Percentiles rank a stretch among this genome's conserved stretches.
Evolutionary conservation across 2,329 filamentous ascomycete species (phyloP).

Genomic region (Penicillium sp.): DNA sequence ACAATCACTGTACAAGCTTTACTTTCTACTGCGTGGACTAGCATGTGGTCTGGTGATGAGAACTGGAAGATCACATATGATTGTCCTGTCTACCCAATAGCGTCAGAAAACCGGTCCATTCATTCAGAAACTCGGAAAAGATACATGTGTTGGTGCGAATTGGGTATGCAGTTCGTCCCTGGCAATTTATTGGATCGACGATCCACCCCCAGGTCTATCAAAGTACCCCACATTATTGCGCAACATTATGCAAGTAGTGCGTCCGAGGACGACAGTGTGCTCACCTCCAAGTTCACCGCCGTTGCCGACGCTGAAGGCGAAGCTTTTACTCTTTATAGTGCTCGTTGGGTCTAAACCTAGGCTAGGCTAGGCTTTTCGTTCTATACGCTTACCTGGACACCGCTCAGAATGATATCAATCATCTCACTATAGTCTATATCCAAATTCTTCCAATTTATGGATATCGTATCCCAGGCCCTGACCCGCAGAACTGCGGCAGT

Average conservation of each 20-base stretch:
- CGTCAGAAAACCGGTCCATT: no score
- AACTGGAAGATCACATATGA: neutral
- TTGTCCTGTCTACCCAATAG: no score
- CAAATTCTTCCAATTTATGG: no score
- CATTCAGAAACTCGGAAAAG: neutral
- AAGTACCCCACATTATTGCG: constrained; percentile 15
- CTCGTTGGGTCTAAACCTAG: constrained; percentile 23
- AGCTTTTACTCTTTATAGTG: constrained; percentile 5
- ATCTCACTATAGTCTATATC: no score
- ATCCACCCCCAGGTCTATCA: constrained; percentile 17
- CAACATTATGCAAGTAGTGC: constrained; percentile 10
- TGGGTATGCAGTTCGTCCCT: neutral
- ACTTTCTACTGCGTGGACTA: no score
- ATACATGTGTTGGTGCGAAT: neutral
- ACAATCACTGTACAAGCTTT: no score
- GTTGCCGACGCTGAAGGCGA: neutral
- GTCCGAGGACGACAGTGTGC: constrained; percentile 26
- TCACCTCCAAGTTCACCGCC: constrained; percentile 30
- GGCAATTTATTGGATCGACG: constrained; percentile 24
- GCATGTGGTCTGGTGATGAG: neutral
- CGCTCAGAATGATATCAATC: neutral
- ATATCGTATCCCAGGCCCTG: no score
- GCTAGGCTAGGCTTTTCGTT: neutral
- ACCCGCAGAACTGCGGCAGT: no score
- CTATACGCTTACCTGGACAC: neutral